Evolutionary conservation across 495 filamentous ascomycete genomes (phyloP).

Genomic region (Bacidia rubella): DNA sequence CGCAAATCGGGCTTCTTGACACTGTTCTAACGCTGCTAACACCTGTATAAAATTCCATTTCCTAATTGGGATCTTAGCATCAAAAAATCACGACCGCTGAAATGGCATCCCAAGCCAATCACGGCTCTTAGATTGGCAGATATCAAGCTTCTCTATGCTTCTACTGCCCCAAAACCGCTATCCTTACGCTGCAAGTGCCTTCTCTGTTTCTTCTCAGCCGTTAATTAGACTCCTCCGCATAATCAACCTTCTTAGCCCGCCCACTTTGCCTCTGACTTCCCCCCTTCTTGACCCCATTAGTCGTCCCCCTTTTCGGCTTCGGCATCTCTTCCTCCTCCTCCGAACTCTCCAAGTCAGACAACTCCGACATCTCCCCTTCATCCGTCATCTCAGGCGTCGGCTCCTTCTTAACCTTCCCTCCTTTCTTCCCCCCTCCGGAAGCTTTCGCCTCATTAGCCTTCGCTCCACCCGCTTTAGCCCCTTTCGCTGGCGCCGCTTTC

Average conservation of each 20-base stretch:
- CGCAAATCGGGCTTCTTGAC: too few species aligned
- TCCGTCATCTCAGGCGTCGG: conserved; percentile 2
- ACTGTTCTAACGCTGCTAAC: too few species aligned
- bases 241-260: conserved; percentile 31
- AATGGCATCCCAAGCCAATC: too few species aligned
- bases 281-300: conserved; percentile 4
- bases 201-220: too few species aligned
- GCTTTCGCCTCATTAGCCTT: conserved; percentile 16
- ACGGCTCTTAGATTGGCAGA: too few species aligned
- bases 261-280: conserved; percentile 14
- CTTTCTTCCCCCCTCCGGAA: conserved; percentile 17
- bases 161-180: neutral
- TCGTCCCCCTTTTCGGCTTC: conserved; percentile 8
- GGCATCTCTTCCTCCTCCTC: conserved; percentile 11
- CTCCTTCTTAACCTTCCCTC: conserved; percentile 16
- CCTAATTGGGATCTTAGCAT: too few species aligned
- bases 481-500: conserved; percentile 14
- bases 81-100: too few species aligned
- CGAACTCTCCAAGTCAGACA: neutral
- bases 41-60: too few species aligned
- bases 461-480: conserved; percentile 12
- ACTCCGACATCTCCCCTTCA: neutral
- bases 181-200: neutral
- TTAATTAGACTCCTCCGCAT: conserved; percentile 28
- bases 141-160: too few species aligned